Evolutionary conservation across 2,329 filamentous ascomycete genomes (phyloP).

Genomic region (Domatiomyces globalis): DNA sequence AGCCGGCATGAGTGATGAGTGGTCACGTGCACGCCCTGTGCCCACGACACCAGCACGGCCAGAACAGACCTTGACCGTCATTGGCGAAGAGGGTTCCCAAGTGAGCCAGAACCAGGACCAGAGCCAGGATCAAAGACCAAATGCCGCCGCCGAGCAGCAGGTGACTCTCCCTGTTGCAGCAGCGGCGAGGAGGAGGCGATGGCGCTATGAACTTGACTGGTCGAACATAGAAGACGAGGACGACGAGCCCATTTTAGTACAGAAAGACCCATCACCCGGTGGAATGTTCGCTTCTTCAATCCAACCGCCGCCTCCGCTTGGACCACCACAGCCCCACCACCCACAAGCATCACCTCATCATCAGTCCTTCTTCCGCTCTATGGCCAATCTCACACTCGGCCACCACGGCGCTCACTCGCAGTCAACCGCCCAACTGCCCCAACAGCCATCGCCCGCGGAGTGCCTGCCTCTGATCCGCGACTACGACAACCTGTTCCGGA

Average conservation of each 20-base stretch:
- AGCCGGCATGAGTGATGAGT: slow-evolving; percentile 65
- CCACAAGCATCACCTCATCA: slow-evolving; percentile 30
- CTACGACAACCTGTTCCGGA: slow-evolving; percentile 89
- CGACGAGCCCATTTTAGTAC: slow-evolving; percentile 72
- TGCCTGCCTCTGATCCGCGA: slow-evolving; percentile 66
- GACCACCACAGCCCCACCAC: slow-evolving; percentile 30
- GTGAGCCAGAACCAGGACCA: slow-evolving; percentile 11
- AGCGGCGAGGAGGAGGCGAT: slow-evolving; percentile 44
- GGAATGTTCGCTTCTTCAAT: neutral
- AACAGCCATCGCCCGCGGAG: slow-evolving; percentile 44
- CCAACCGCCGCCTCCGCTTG: slow-evolving; percentile 17
- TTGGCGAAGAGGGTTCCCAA: slow-evolving; percentile 34
- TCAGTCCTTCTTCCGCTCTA: slow-evolving; percentile 69
- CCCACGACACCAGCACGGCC: slow-evolving; percentile 17
- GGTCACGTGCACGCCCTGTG: slow-evolving; percentile 38
- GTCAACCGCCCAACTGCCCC: slow-evolving; percentile 39
- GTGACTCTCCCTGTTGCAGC: slow-evolving; percentile 5
- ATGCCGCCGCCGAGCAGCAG: slow-evolving; percentile 1
- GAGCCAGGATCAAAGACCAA: neutral
- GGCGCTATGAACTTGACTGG: slow-evolving; percentile 79
- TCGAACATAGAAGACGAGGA: slow-evolving; percentile 52
- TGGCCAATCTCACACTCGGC: slow-evolving; percentile 57
- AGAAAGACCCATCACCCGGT: slow-evolving; percentile 13
- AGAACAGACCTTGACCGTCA: slow-evolving; percentile 37
- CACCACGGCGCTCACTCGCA: slow-evolving; percentile 29